These are phyloP conservation scores for Moniliophthora roreri DNA, from an alignment of 1,284 basidiomycete species.

Conservation along the genomic window DNA sequence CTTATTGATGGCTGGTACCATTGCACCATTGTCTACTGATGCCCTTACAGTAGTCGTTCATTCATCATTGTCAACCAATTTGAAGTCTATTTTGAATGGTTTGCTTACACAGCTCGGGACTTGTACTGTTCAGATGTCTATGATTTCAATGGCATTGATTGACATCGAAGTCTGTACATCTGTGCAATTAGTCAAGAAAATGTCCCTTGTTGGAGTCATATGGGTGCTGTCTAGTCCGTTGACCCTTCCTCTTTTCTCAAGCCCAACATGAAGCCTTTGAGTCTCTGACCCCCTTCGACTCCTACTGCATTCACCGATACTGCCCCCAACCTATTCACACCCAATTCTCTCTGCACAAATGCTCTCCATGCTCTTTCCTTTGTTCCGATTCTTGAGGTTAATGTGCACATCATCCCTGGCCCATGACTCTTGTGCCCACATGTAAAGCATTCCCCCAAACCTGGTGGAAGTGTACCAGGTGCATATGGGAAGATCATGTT, in stretches of 20 bases:
- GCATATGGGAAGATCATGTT: background rate
- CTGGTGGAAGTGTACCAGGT: background rate
- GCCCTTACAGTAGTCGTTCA: slow-evolving; percentile 9
- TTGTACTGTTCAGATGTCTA: background rate
- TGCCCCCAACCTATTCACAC: background rate
- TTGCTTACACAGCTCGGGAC: background rate
- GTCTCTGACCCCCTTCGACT: background rate
- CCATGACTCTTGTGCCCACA: slow-evolving; percentile 2
- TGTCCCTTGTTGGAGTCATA: background rate
- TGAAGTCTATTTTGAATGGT: background rate
- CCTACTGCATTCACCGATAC: background rate
- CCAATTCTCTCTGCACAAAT: slow-evolving; percentile 1
- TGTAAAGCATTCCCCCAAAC: background rate
- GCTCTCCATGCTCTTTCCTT: background rate
- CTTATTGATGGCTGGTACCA: slow-evolving; percentile 25
- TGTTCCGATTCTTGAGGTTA: background rate
- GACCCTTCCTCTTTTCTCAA: slow-evolving; percentile 10
- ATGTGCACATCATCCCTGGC: background rate
- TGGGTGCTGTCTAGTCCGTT: background rate
- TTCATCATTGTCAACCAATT: background rate
- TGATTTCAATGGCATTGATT: slow-evolving; percentile 4
- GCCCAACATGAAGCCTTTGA: too few species aligned
- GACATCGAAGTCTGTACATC: background rate
- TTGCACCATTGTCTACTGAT: slow-evolving; percentile 29
- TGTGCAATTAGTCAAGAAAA: background rate